Evolutionary conservation across 371 early-diverging fungal genomes (phyloP).

Genomic region (Rhizopus microsporus): DNA sequence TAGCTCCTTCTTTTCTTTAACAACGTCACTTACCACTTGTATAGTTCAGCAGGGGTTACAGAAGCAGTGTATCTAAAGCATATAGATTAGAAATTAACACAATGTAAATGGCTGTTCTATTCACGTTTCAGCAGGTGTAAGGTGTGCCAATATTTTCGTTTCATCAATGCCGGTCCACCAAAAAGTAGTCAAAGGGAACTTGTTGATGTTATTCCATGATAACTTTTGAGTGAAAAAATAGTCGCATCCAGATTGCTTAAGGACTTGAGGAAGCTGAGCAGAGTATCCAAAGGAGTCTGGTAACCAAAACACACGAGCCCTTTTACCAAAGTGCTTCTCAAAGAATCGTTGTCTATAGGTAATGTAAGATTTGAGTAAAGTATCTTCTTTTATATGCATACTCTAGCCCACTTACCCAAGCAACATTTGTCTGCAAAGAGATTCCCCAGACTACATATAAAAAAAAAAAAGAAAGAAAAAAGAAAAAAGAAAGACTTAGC

Average conservation of each 20-base stretch:
- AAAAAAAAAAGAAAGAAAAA: too few species aligned
- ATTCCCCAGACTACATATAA: slow-evolving; percentile 76
- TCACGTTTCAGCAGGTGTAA: slow-evolving; percentile 83
- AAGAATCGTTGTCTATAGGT: slow-evolving; percentile 75
- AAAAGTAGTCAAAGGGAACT: slow-evolving; percentile 95
- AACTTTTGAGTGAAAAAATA: slow-evolving; percentile 98
- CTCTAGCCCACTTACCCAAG: slow-evolving; percentile 51
- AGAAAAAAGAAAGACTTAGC: not conserved
- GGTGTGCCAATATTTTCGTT: slow-evolving; percentile 75
- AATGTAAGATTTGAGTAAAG: not conserved
- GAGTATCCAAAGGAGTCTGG: slow-evolving; percentile 90
- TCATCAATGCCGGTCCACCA: slow-evolving; percentile 81
- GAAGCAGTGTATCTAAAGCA: slow-evolving; percentile 36
- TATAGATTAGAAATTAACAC: not conserved
- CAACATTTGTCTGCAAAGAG: slow-evolving; percentile 90
- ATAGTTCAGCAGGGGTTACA: slow-evolving; percentile 37
- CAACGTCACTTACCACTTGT: slow-evolving; percentile 35
- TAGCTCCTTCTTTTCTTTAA: not conserved
- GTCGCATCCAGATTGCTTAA: slow-evolving; percentile 75
- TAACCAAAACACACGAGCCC: slow-evolving; percentile 89
- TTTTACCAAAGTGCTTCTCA: slow-evolving; percentile 81
- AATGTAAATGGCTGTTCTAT: not conserved
- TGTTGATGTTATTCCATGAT: slow-evolving; percentile 98
- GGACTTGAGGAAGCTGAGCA: slow-evolving; percentile 86
- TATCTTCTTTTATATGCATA: not conserved